phyloP scores from a whole-genome alignment of 2,329 filamentous ascomycete species.

The Dryadomyces quercus-mongolicae region DNA sequence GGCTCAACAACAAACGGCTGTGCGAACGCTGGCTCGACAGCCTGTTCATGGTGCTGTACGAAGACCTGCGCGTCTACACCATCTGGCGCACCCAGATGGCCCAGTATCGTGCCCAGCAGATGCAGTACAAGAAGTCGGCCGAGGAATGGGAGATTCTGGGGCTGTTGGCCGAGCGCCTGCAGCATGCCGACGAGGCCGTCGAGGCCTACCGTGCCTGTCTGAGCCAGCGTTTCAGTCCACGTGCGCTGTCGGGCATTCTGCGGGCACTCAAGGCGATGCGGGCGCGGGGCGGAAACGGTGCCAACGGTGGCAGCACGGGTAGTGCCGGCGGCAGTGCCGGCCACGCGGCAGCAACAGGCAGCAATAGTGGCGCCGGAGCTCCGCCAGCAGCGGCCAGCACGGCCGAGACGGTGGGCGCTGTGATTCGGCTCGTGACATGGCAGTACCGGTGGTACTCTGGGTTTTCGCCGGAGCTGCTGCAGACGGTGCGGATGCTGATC shows the following conservation, averaged over 20 bases:
- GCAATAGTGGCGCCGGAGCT: neutral
- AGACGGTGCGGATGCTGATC: conserved; percentile 80
- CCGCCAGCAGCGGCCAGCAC: conserved; percentile 32
- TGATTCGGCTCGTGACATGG: conserved; percentile 91
- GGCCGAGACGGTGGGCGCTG: conserved; percentile 66
- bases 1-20: conserved; percentile 92
- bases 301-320: neutral
- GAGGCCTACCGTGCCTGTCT: conserved; percentile 90
- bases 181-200: conserved; percentile 81
- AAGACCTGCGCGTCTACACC: conserved; percentile 94
- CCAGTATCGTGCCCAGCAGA: conserved; percentile 83
- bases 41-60: conserved; percentile 97
- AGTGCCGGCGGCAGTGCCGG: neutral
- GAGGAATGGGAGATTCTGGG: conserved; percentile 98
- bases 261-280: conserved; percentile 55
- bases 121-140: conserved; percentile 92
- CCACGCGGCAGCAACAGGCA: neutral
- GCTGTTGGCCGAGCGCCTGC: conserved; percentile 79
- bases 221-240: conserved; percentile 80
- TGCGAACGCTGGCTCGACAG: conserved; percentile 98
- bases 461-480: conserved; percentile 86
- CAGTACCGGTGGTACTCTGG: conserved; percentile 99
- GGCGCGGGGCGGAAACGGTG: neutral
- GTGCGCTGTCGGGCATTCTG: conserved; percentile 77
- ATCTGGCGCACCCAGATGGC: conserved; percentile 99